These are phyloP conservation scores for Rhytidiadelphus loreus DNA, from an alignment of 225 moss, liverwort and hornwort genomes.

Conservation along the genomic window DNA sequence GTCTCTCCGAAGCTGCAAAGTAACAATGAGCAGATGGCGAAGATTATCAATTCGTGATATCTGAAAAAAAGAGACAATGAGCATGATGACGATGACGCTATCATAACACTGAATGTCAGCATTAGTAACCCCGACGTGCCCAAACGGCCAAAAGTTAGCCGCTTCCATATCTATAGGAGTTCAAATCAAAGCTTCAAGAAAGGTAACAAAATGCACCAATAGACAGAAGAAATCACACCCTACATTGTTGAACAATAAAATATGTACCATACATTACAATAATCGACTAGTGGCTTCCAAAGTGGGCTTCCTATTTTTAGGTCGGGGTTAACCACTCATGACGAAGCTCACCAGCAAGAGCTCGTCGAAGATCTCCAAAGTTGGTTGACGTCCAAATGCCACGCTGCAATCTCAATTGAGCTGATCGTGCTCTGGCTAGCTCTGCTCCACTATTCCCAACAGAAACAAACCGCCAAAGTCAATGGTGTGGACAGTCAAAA, in stretches of 20 bases:
- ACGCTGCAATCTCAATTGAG: slow-evolving; percentile 68
- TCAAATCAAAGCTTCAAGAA: background rate
- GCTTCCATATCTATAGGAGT: background rate
- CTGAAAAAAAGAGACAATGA: background rate
- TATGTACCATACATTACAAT: background rate
- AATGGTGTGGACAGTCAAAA: background rate
- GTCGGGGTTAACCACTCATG: background rate
- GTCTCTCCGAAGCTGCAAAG: slow-evolving; percentile 79
- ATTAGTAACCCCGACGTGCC: background rate
- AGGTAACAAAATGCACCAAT: background rate
- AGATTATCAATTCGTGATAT: background rate
- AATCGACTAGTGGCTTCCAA: background rate
- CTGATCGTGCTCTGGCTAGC: slow-evolving; percentile 70
- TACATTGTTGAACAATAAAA: background rate
- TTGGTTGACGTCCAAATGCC: slow-evolving; percentile 80
- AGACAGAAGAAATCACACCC: background rate
- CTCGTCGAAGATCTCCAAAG: slow-evolving; percentile 76
- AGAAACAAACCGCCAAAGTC: background rate
- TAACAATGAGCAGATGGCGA: background rate
- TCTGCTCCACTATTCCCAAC: slow-evolving; percentile 58
- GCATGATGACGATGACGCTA: background rate
- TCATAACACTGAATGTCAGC: background rate
- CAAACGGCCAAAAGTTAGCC: background rate
- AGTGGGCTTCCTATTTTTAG: background rate
- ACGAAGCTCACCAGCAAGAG: slow-evolving; percentile 55